These are phyloP conservation scores for Rhododendron ferrugineum DNA, from an alignment of 148 eudicot genomes.

Conservation along the genomic window DNA sequence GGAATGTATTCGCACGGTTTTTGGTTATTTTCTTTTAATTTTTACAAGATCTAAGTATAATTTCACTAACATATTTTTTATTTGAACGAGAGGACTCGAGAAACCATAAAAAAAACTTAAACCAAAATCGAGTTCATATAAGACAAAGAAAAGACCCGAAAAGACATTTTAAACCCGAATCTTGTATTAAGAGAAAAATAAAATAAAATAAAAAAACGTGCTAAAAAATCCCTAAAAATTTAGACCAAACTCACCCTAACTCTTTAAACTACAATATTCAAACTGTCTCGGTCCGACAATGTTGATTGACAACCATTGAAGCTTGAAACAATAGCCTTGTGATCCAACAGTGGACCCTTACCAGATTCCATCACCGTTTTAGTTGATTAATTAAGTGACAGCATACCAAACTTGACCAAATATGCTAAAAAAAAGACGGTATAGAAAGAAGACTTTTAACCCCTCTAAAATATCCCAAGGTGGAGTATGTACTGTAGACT, in stretches of 20 bases:
- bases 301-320: not conserved
- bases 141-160: too few relatives aligned
- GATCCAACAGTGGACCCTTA: not conserved
- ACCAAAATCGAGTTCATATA: not conserved
- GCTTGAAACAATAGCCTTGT: not conserved
- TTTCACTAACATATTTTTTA: too few relatives aligned
- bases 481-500: not conserved
- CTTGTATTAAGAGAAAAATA: too few relatives aligned
- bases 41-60: too few relatives aligned
- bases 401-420: not conserved
- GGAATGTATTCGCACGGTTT: rapidly evolving
- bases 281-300: not conserved
- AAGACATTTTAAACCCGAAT: too few relatives aligned
- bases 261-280: not conserved
- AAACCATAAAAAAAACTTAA: too few relatives aligned
- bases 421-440: not conserved
- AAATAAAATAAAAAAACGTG: not conserved
- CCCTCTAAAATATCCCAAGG: not conserved
- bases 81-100: too few relatives aligned
- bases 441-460: not conserved
- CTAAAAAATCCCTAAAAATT: not conserved
- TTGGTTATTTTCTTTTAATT: too few relatives aligned
- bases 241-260: not conserved
- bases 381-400: not conserved
- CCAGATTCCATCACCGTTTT: not conserved